These are phyloP conservation scores for Podosphaera leucotricha DNA, from an alignment of 2,329 filamentous ascomycete genomes.

Conservation along the genomic window DNA sequence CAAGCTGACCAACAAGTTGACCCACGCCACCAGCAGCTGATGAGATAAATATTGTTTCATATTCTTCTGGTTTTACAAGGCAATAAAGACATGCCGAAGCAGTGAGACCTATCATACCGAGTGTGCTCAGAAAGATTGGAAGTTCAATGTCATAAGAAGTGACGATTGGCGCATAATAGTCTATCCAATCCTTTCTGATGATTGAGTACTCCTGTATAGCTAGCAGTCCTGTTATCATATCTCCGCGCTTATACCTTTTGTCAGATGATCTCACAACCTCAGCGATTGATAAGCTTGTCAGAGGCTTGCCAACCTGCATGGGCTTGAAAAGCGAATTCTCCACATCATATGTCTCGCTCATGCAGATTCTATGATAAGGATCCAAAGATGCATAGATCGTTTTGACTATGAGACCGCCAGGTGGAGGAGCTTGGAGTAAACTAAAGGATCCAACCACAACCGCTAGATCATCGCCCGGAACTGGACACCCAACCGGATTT, in stretches of 20 bases:
- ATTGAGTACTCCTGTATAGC: slow-evolving; percentile 46
- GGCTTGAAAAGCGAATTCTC: slow-evolving; percentile 39
- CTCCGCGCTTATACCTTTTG: slow-evolving; percentile 38
- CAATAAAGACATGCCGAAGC: slow-evolving; percentile 54
- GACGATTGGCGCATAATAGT: slow-evolving; percentile 28
- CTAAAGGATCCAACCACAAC: slow-evolving; percentile 47
- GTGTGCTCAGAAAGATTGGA: slow-evolving; percentile 45
- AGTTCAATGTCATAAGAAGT: slow-evolving; percentile 47
- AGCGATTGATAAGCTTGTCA: slow-evolving; percentile 38
- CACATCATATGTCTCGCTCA: slow-evolving; percentile 44
- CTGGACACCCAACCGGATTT: slow-evolving; percentile 40
- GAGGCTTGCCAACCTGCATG: slow-evolving; percentile 35
- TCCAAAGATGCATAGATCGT: slow-evolving; percentile 48
- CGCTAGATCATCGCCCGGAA: slow-evolving; percentile 44
- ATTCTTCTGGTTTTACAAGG: slow-evolving; percentile 51
- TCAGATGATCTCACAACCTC: slow-evolving; percentile 49
- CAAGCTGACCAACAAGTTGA: slow-evolving; percentile 52
- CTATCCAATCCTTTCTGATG: slow-evolving; percentile 20
- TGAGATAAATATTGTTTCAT: slow-evolving; percentile 57
- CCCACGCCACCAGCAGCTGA: slow-evolving; percentile 55
- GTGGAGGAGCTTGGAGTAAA: slow-evolving; percentile 30
- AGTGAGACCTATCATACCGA: slow-evolving; percentile 60
- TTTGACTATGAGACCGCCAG: slow-evolving; percentile 45
- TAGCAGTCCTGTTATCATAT: slow-evolving; percentile 34
- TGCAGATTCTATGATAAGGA: slow-evolving; percentile 62